A percentile compares a stretch with the other conserved stretches of the same genome.
Evolutionary conservation across 1,139 yeast genomes (phyloP).

Genomic region (Sugiyamaella paludigena): DNA sequence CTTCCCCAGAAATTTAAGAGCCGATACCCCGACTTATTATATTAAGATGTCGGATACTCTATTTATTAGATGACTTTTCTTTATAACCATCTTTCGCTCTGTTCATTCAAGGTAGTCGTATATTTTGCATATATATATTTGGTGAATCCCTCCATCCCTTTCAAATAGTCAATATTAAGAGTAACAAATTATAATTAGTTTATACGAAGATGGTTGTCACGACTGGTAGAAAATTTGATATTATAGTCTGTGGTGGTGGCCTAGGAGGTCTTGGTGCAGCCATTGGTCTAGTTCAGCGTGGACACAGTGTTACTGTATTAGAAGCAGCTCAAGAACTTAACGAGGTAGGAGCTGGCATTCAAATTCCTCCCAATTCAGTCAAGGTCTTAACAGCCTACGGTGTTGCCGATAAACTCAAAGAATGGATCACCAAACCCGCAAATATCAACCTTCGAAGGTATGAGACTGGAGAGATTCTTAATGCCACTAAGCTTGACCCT

Average conservation of each 20-base stretch:
- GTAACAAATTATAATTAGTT: neutral
- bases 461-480: conserved; percentile 17
- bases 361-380: conserved; percentile 40
- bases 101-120: too few species aligned
- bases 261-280: conserved; percentile 44
- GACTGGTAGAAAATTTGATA: conserved; percentile 15
- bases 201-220: neutral
- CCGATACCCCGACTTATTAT: too few species aligned
- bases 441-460: conserved; percentile 19
- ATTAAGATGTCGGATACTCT: too few species aligned
- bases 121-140: too few species aligned
- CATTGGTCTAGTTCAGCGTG: conserved; percentile 37
- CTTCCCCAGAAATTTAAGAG: too few species aligned
- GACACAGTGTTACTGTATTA: conserved; percentile 40
- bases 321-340: conserved; percentile 40
- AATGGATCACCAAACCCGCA: conserved; percentile 33
- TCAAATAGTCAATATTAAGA: too few species aligned
- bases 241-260: conserved; percentile 42
- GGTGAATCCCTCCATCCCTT: neutral
- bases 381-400: conserved; percentile 35
- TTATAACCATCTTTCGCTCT: too few species aligned
- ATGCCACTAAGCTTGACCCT: conserved; percentile 17
- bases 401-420: conserved; percentile 29
- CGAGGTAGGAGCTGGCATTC: conserved; percentile 47
- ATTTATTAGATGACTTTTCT: too few species aligned